Conservation (phyloP, 2,329 filamentous ascomycete genomes). For the Aspergillus uvarum region DNA sequence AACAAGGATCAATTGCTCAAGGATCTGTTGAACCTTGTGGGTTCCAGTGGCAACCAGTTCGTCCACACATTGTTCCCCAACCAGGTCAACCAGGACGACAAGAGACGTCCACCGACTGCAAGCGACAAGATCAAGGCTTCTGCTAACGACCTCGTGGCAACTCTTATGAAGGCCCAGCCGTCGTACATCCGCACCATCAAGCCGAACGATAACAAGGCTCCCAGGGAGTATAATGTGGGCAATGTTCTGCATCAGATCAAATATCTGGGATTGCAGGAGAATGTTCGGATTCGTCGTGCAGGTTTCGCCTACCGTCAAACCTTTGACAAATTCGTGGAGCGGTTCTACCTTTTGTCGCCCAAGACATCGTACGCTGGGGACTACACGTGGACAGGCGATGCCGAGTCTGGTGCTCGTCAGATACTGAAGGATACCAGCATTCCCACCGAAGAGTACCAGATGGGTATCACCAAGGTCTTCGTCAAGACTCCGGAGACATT, state of each 20-base stretch:
- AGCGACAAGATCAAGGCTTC: slow-evolving; percentile 95
- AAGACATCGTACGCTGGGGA: slow-evolving; percentile 95
- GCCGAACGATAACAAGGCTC: slow-evolving; percentile 97
- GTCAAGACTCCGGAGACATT: slow-evolving; percentile 97
- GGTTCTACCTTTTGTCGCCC: slow-evolving; percentile 92
- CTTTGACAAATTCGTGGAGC: slow-evolving; percentile 96
- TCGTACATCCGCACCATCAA: slow-evolving; percentile 99
- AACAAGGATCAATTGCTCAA: slow-evolving; percentile 98
- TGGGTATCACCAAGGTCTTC: slow-evolving; percentile 95
- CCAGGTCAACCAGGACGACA: slow-evolving; percentile 93
- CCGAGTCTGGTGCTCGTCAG: slow-evolving; percentile 81
- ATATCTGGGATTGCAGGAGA: slow-evolving; percentile 98
- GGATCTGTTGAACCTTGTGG: slow-evolving; percentile 84
- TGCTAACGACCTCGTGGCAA: slow-evolving; percentile 90
- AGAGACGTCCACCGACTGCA: slow-evolving; percentile 87
- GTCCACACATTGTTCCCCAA: slow-evolving; percentile 87
- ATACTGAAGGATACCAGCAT: slow-evolving; percentile 97
- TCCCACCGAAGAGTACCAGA: slow-evolving; percentile 90
- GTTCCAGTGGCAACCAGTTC: slow-evolving; percentile 79
- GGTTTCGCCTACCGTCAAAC: slow-evolving; percentile 96
- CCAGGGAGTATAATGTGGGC: slow-evolving; percentile 82
- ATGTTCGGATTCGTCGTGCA: slow-evolving; percentile 93
- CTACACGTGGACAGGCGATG: slow-evolving; percentile 91
- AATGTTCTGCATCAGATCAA: slow-evolving; percentile 99
- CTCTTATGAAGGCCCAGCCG: slow-evolving; percentile 93